A percentile compares a stretch with the other conserved stretches of the same genome.
Evolutionary conservation across 805 yeast species (phyloP).

Genomic region (Yueomyces sinensis): DNA sequence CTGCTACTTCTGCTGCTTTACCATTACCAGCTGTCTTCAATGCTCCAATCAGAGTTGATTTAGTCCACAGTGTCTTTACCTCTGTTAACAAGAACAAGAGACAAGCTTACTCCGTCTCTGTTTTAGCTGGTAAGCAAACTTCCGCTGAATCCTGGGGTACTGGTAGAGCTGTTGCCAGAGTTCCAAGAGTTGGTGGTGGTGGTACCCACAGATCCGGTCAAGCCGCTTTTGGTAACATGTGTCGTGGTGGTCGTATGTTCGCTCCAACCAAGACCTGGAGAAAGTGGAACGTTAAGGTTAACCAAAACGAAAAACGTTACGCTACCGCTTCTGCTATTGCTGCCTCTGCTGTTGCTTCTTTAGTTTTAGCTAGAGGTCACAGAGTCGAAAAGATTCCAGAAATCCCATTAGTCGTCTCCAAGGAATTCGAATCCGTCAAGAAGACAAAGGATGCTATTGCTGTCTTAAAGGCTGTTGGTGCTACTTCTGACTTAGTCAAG

Average conservation of each 20-base stretch:
- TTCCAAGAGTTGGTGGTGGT: constrained; percentile 99
- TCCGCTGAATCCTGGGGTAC: constrained; percentile 99
- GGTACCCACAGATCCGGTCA: constrained; percentile 99
- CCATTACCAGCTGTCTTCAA: constrained; percentile 97
- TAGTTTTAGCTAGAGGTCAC: constrained; percentile 99
- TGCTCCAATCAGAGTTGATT: constrained; percentile 99
- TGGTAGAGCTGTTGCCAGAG: constrained; percentile 99
- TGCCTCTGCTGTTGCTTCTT: constrained; percentile 96
- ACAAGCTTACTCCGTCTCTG: constrained; percentile 99
- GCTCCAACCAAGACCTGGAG: constrained; percentile 99
- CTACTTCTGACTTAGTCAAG: constrained; percentile 95
- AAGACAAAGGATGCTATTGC: constrained; percentile 99
- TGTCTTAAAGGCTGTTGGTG: constrained; percentile 95
- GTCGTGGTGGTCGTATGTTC: constrained; percentile 99
- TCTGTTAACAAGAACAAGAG: constrained; percentile 99
- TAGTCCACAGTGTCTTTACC: constrained; percentile 97
- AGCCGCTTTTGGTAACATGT: constrained; percentile 99
- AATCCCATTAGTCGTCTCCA: constrained; percentile 93
- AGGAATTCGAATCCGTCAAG: constrained; percentile 80
- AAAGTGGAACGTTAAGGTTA: constrained; percentile 99
- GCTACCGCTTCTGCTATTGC: constrained; percentile 99
- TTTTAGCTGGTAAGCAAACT: constrained; percentile 99
- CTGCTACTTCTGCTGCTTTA: constrained; percentile 68
- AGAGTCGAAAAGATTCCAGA: constrained; percentile 96
- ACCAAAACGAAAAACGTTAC: constrained; percentile 99